A percentile compares a stretch with the other conserved stretches of the same genome.
Evolutionary conservation across 2,329 filamentous ascomycete genomes (phyloP).

Genomic region (Colletotrichum sp.): DNA sequence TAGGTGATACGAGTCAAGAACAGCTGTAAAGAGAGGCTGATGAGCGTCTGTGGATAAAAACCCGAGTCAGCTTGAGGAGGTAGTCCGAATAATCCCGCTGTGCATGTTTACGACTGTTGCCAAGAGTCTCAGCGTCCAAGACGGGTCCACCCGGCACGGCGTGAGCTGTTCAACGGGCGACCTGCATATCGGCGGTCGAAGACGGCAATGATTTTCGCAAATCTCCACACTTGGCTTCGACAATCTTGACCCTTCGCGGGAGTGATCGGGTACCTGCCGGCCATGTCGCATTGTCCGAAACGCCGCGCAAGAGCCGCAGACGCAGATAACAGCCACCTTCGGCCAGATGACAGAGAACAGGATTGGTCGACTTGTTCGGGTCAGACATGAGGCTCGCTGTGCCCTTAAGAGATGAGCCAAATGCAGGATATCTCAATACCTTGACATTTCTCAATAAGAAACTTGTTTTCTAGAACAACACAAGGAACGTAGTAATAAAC

Average conservation of each 20-base stretch:
- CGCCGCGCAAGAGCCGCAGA: neutral
- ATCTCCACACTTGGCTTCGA: neutral
- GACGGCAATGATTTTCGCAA: neutral
- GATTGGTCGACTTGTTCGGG: neutral
- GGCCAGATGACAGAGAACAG: neutral
- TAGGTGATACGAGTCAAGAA: neutral
- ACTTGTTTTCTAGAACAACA: too few relatives aligned
- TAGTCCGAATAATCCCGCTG: neutral
- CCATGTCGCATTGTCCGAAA: neutral
- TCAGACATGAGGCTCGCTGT: neutral
- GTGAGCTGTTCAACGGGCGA: neutral
- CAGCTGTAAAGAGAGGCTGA: neutral
- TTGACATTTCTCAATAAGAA: rapidly evolving
- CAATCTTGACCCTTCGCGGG: neutral
- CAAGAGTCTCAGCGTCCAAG: neutral
- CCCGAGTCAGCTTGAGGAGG: neutral
- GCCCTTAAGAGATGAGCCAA: rapidly evolving
- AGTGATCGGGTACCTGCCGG: neutral
- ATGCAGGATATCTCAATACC: too few relatives aligned
- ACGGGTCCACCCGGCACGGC: neutral
- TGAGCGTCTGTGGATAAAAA: neutral
- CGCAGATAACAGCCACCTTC: neutral
- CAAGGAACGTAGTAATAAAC: too few relatives aligned
- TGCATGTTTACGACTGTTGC: neutral
- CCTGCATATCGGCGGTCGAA: neutral